Evolutionary conservation across 1,284 basidiomycete genomes (phyloP), one percentile per base, ranked within the genome.

Genomic region (Schizophyllum amplum): DNA sequence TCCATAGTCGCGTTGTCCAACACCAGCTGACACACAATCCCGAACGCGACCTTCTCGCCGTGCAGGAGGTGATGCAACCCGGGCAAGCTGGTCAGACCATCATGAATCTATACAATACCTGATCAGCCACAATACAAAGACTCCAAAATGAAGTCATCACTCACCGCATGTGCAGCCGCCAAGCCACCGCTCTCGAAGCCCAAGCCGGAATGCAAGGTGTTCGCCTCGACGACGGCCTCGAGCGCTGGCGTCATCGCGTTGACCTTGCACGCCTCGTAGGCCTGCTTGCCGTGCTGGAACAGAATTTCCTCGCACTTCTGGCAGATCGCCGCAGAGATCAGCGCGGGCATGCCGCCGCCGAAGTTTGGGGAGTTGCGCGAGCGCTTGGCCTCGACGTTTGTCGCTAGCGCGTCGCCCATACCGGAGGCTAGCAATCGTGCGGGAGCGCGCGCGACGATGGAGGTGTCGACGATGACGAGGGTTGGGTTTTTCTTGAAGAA

Each of bases 301-400:
- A 71, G 57, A 55, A 71, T 68, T 62, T 71, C 69, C 64, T 71
- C 69, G 65, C 69, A 71, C 64, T 71, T 71, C 17, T 62, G 55
- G 59, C 68, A 64, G 51, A 71, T 69, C 17, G 69, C 68, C 20
- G 63, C 60, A 0, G 68, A 66, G 11, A 71, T 65, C 61, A 64
- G 65, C 26, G 69, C 69, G 27, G 67, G 69, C 23, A 69, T 57
- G n/a, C 68, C 68, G 2, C 66, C 66, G 23, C 69, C 69, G 50
- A 71, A 70, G 65, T 71, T 71, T 13, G 64, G 60, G 60, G 66
- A 67, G 64, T 63, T 66, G 52, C 53, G 55, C 55, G 65, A 65
- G 33, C 61, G 60, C n/a, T 64, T 59, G 26, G 69, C 69, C 62
- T 71, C 69, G 61, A 70, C 66, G 64, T 71, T 69, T 54, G 69